Conservation (phyloP, 2,329 filamentous ascomycete genomes). For the Blumeriella jaapii region DNA sequence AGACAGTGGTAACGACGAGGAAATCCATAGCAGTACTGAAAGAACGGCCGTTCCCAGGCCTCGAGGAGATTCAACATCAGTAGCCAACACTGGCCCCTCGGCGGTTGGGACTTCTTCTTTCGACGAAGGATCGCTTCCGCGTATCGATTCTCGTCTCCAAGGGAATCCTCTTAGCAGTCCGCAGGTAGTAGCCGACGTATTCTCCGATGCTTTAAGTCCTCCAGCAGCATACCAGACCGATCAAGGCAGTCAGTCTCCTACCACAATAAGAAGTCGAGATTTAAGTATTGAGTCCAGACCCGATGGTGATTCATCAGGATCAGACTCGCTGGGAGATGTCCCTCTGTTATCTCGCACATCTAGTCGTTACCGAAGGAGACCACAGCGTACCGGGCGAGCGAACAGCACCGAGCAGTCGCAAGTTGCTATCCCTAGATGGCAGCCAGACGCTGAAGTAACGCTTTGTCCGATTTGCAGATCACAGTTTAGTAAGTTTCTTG, state of each 20-base stretch:
- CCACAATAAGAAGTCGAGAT: too few species aligned
- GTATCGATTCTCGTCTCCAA: too few species aligned
- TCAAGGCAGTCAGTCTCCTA: too few species aligned
- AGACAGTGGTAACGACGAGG: not conserved
- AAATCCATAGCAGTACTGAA: not conserved
- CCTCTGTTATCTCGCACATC: not conserved
- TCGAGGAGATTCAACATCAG: not conserved
- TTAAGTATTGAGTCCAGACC: not conserved
- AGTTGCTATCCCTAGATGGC: constrained; percentile 65
- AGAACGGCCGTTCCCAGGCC: not conserved
- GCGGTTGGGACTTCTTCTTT: too few species aligned
- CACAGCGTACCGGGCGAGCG: not conserved
- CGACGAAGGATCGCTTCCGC: too few species aligned
- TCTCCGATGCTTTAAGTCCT: too few species aligned
- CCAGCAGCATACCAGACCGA: too few species aligned
- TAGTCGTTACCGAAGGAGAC: not conserved
- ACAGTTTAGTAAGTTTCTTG: constrained; percentile 47
- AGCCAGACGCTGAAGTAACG: constrained; percentile 73
- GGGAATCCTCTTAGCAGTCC: too few species aligned
- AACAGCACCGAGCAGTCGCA: constrained; percentile 25
- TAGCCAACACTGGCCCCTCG: too few species aligned
- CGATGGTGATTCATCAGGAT: not conserved
- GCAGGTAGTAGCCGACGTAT: too few species aligned
- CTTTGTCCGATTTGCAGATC: constrained; percentile 75
- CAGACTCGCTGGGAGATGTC: not conserved